These are phyloP conservation scores for Candida multigemmis DNA, from an alignment of 805 yeast genomes.

Conservation along the genomic window DNA sequence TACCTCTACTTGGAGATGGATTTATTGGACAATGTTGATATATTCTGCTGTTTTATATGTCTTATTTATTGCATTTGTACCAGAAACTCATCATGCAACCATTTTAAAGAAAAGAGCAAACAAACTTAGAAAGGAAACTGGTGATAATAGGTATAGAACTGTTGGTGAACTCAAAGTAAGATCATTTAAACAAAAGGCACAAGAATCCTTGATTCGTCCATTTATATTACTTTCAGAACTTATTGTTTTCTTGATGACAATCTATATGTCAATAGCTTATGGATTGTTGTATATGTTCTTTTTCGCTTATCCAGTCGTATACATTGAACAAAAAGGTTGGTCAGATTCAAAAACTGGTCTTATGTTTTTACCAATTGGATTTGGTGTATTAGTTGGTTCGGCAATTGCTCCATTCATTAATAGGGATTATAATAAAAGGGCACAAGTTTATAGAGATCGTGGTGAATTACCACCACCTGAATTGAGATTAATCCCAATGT, in stretches of 20 bases:
- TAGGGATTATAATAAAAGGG: slow-evolving; percentile 19
- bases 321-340: slow-evolving; percentile 21
- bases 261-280: slow-evolving; percentile 23
- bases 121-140: slow-evolving; percentile 20
- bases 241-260: slow-evolving; percentile 20
- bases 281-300: slow-evolving; percentile 27
- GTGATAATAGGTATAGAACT: slow-evolving; percentile 18
- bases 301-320: slow-evolving; percentile 23
- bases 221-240: slow-evolving; percentile 19
- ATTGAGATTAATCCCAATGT: slow-evolving; percentile 23
- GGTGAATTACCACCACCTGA: slow-evolving; percentile 26
- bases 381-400: slow-evolving; percentile 16
- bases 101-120: slow-evolving; percentile 47
- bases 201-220: slow-evolving; percentile 18
- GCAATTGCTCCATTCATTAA: slow-evolving; percentile 17
- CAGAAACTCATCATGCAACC: slow-evolving; percentile 55
- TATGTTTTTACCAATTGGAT: slow-evolving; percentile 25
- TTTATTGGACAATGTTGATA: slow-evolving; percentile 50
- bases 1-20: slow-evolving; percentile 59
- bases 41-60: slow-evolving; percentile 37
- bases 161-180: slow-evolving; percentile 14
- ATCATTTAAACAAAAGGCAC: slow-evolving; percentile 11
- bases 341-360: slow-evolving; percentile 21
- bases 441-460: slow-evolving; percentile 17
- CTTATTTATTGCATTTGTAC: slow-evolving; percentile 19